Base-by-base conservation (phyloP, 1,139 yeast genomes). In the Pneumocystis canis region DNA sequence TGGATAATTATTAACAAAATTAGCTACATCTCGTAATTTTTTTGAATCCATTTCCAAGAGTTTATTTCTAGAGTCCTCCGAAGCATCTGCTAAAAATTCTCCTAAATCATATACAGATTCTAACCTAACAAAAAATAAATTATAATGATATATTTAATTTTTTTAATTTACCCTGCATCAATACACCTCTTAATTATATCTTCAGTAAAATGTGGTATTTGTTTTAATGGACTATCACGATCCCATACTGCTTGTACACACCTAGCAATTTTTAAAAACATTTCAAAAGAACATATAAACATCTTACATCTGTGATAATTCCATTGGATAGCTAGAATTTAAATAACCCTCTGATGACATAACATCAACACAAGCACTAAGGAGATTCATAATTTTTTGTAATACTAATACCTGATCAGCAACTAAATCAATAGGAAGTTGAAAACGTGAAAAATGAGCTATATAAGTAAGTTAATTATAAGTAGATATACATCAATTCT, bases 1-100 rank as follows among this genome's bases (percentile, higher is more conserved):
- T 5, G 98, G 98, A 72, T 87, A 94, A 68, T 80, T 82, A 74
- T 92, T 92, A 63, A 89, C 95, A 76, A 92, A 92, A 37, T 82
- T 82, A 0, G 97, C 97, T 62, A 92, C 89, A 33, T 78, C 78
- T 57, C 79, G 78, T 69, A 82, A 75, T 20, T 81, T 84, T 11
- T 71, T 70, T 6, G 76, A 77, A 25, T 73, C 72, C 70, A 89
- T 75, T 47, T 80, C 81, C 65, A 90, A 75, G 3, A 89, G 74
- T 16, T 79, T 79, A 63, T 82, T 84, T 62, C 97, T 79, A 64
- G 83, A 85, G 1, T 84, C 88, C 70, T 77, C 80, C 68, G 92
- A 97, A 63, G 92, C 75, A 7, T 88, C 82, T 20, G 54, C 54
- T 47, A 47, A 47, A 47, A 47, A 47, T 28, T 57, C 59, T 85